Conservation (phyloP, 2,329 filamentous ascomycete species). For the Tolypocladium capitatum region DNA sequence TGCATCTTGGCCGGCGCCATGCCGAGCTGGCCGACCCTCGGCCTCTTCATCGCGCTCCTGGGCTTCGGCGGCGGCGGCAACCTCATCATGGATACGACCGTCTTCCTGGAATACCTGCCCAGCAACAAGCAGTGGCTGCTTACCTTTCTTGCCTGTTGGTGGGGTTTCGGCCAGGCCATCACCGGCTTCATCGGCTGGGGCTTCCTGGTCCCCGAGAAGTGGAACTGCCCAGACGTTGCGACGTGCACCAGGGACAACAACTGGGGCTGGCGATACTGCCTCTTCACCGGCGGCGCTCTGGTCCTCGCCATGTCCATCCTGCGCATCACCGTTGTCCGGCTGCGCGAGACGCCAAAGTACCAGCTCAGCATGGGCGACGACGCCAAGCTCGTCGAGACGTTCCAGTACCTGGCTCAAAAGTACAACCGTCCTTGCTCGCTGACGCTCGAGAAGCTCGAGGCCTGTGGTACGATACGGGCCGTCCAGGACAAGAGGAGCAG, state of each 20-base stretch:
- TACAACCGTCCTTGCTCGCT: conserved; percentile 24
- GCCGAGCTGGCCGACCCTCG: conserved; percentile 53
- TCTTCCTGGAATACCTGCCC: conserved; percentile 39
- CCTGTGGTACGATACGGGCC: conserved; percentile 28
- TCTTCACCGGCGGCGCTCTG: conserved; percentile 31
- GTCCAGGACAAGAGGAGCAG: conserved; percentile 19
- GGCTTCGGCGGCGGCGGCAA: conserved; percentile 47
- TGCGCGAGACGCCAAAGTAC: conserved; percentile 36
- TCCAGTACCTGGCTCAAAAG: conserved; percentile 36
- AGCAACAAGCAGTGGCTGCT: conserved; percentile 33
- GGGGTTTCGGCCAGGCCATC: conserved; percentile 38
- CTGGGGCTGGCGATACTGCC: conserved; percentile 35
- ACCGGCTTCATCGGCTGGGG: conserved; percentile 31
- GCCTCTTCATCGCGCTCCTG: conserved; percentile 47
- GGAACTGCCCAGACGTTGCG: conserved; percentile 24
- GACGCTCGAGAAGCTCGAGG: conserved; percentile 30
- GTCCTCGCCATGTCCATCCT: conserved; percentile 30
- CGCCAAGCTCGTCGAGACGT: conserved; percentile 32
- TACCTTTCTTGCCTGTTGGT: conserved; percentile 31
- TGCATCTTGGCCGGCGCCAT: conserved; percentile 51
- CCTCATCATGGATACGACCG: conserved; percentile 35
- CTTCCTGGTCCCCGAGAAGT: conserved; percentile 34
- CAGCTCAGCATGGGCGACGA: conserved; percentile 32
- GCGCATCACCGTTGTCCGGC: conserved; percentile 30
- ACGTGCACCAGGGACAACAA: conserved; percentile 34